phyloP scores from a whole-genome alignment of 305 asterid species.

The Solanum hybrid region DNA sequence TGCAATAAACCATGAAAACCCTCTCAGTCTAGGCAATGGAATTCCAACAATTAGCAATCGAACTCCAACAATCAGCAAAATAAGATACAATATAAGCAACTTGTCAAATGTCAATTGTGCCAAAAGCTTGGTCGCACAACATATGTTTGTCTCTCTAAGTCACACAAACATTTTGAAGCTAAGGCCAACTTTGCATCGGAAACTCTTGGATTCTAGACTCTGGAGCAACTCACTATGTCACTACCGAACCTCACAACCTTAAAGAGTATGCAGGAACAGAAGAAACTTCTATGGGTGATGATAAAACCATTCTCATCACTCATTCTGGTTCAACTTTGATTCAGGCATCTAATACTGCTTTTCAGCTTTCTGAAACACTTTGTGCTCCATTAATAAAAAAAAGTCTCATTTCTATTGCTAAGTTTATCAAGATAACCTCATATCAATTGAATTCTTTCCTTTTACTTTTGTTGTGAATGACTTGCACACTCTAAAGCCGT shows the following conservation, averaged over 20 bases:
- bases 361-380: background rate
- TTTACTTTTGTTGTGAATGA: background rate
- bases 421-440: background rate
- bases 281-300: background rate
- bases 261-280: too few relatives aligned
- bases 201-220: background rate
- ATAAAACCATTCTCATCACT: background rate
- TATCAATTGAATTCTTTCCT: background rate
- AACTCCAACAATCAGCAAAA: background rate
- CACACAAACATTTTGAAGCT: background rate
- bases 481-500: background rate
- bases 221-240: background rate
- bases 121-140: background rate
- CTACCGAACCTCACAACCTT: background rate
- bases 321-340: background rate
- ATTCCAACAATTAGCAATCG: background rate
- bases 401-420: background rate
- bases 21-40: background rate
- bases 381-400: background rate
- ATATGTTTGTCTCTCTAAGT: background rate
- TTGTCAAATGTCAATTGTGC: background rate
- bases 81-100: background rate
- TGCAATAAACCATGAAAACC: background rate
- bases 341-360: background rate
- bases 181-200: background rate